A percentile compares a stretch with the other conserved stretches of the same genome.
phyloP scores from a whole-genome alignment of 805 yeast genomes.

The Saturnispora hagleri region DNA sequence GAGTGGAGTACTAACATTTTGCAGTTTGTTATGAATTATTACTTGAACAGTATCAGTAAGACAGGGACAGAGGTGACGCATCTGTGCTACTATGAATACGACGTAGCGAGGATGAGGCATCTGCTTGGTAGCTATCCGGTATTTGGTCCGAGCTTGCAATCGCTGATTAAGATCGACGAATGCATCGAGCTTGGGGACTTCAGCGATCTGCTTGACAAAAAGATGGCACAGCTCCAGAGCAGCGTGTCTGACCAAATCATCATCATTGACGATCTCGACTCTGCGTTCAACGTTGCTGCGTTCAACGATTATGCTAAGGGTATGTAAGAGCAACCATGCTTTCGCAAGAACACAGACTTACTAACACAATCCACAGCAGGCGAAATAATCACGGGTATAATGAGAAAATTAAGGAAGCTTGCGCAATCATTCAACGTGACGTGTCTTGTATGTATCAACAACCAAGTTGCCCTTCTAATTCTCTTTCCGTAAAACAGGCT shows the following conservation, averaged over 20 bases:
- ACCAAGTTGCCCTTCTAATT: too few relatives aligned
- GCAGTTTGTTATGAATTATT: constrained; percentile 17
- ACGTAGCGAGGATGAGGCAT: background rate
- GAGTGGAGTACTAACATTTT: background rate
- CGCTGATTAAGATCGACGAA: background rate
- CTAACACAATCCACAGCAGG: background rate
- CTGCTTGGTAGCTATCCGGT: background rate
- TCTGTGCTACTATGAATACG: background rate
- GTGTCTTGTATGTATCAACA: constrained; percentile 17
- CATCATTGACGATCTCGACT: constrained; percentile 3
- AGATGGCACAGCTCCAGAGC: background rate
- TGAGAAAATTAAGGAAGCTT: constrained; percentile 17
- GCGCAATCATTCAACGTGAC: constrained; percentile 15
- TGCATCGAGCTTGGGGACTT: background rate
- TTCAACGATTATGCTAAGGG: constrained; percentile 2
- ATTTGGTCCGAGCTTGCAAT: background rate
- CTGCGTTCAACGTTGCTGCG: constrained; percentile 3
- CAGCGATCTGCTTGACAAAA: background rate
- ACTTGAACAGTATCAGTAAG: constrained; percentile 5
- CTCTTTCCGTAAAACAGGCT: background rate
- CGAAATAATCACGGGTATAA: background rate
- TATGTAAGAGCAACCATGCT: background rate
- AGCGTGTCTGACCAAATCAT: background rate
- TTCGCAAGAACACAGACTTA: too few relatives aligned
- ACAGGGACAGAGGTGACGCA: constrained; percentile 1